Base-by-base conservation (phyloP, 441 rosid species). In the Eutrema salsugineum region DNA sequence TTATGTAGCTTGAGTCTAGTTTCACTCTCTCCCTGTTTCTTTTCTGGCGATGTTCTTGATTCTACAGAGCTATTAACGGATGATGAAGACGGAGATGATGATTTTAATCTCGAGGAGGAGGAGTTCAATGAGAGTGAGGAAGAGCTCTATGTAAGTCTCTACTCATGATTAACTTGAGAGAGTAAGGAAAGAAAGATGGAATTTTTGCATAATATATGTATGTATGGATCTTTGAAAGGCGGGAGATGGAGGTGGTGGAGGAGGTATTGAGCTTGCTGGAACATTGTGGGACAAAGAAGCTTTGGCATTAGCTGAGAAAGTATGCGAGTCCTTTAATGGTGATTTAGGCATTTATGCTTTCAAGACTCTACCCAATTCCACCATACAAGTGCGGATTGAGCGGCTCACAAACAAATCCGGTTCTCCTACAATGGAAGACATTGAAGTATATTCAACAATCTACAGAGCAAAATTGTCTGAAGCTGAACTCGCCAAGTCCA, bases 221-320 rank as follows among this genome's bases (percentile, higher is more conserved):
- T 62, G 15, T 30, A 8, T 48, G n/a, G 24, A 36, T 71, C 56
- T 40, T 4, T 75, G 61, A 78, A 66, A 89, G 98, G 86, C 62
- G 48, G 97, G 97, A 63, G 96, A 93, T 83, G 98, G 97, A 62
- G 80, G 79, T 43, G 93, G 84, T 11, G 97, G 98, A 76, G 98
- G 97, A 67, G 96, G 98, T 38, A 78, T 91, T 51, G 78, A 88
- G 27, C 85, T 91, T 11, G 91, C 91, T 10, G 96, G 98, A 64
- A 87, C 93, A 53, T 70, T 84, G 86, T 89, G 97, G 97, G 98
- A 93, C 44, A 86, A 89, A 76, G 86, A 88, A 80, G 97, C 91
- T 50, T 77, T 93, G 16, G 40, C 81, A 8, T 74, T 89, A 76
- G 93, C 94, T 32, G 85, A 88, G 72, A 77, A 79, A 68, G 90